Base-by-base conservation (phyloP, 164 flowering plant species). In the Chimonanthus salicifolius region DNA sequence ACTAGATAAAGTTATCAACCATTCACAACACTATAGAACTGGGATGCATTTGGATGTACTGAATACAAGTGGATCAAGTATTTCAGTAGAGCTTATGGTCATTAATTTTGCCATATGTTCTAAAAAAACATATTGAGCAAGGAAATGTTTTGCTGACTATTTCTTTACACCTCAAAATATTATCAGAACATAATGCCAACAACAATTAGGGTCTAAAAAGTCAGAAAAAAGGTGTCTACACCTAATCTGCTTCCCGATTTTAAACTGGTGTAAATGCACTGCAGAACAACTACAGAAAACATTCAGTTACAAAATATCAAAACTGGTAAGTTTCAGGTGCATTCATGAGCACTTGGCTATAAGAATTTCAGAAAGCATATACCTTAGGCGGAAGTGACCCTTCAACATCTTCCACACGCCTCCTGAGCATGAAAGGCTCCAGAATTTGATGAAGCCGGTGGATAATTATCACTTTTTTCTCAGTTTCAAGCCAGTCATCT, bases 401-500 rank as follows among this genome's bases (percentile, higher is more conserved):
- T 86, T 96, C 99, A 43, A 96, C 99, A 83, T 96, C 99, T 83
- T 96, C 99, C 73, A 96, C 97, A 78, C 99, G 98, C n/a, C 99
- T 94, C 72, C 99, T 83, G 71, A 96, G 95, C 99, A 96, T 96
- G 76, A 96, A 96, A 58, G 99, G 99, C 87, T 96, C 99, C 71
- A 96, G 77, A 78, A 96, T 96, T 84, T 96, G 99, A 86, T 96
- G 99, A 72, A 96, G 96, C 49, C 99, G 85, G 74, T 96, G 99
- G 71, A 96, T 96, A 70, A 96, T 88, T 72, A 96, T 96, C 0
- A 96, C 98, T 78, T 96, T 96, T 78, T 96, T 96, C 69, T 96
- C 99, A 33, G 99, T 96, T 84, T 96, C 99, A 79, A 96, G 97
- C 99, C 99, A 96, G 78, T 96, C 99, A 86, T 96, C 99, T 78